These are phyloP conservation scores for Solanum medicagineum DNA, from an alignment of 257 asterid species.

Conservation along the genomic window DNA sequence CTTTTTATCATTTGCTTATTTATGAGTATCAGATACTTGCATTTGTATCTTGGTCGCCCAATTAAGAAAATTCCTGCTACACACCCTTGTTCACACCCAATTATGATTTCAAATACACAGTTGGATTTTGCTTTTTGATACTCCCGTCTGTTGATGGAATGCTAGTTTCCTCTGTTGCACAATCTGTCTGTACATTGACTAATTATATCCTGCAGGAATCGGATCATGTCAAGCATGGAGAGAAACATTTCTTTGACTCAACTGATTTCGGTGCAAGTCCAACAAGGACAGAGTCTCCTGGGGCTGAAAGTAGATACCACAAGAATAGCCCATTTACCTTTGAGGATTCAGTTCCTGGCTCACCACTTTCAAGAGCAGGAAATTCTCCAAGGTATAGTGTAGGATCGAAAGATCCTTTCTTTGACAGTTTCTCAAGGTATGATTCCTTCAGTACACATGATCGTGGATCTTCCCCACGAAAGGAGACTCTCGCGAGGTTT, in stretches of 20 bases:
- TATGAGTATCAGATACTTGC: background rate
- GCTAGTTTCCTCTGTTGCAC: background rate
- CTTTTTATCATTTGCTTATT: background rate
- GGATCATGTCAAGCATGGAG: slow-evolving; percentile 49
- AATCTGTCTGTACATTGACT: background rate
- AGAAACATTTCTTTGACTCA: slow-evolving; percentile 64
- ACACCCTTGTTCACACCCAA: background rate
- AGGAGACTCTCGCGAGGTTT: slow-evolving; percentile 55
- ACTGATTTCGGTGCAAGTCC: slow-evolving; percentile 70
- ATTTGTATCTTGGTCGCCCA: background rate
- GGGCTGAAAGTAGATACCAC: slow-evolving; percentile 36
- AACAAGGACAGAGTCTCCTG: slow-evolving; percentile 44
- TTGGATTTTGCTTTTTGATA: background rate
- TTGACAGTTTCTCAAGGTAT: slow-evolving; percentile 63
- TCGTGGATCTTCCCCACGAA: slow-evolving; percentile 38
- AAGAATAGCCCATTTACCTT: slow-evolving; percentile 45
- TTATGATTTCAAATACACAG: background rate
- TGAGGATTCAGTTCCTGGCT: slow-evolving; percentile 72
- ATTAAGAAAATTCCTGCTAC: background rate
- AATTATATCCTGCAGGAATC: slow-evolving; percentile 40
- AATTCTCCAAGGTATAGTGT: slow-evolving; percentile 54
- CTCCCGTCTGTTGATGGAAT: background rate
- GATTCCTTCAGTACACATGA: slow-evolving; percentile 63
- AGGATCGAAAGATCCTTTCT: slow-evolving; percentile 50
- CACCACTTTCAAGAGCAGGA: slow-evolving; percentile 61